These are phyloP conservation scores for Schwanniomyces polymorphus DNA, from an alignment of 805 yeast genomes.

Conservation along the genomic window DNA sequence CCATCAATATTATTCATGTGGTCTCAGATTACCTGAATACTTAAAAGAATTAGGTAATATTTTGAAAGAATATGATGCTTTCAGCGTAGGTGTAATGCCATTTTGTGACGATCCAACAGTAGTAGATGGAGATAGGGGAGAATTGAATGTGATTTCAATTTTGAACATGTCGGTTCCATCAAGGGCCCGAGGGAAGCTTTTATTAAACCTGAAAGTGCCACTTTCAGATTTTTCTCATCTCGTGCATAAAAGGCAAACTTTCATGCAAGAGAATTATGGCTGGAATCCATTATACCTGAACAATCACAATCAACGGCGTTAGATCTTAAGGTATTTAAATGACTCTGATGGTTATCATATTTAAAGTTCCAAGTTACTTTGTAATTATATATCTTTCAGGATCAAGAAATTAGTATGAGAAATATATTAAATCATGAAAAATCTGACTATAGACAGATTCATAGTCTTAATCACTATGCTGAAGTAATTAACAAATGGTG, in stretches of 20 bases:
- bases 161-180: conserved; percentile 11
- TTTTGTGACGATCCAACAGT: conserved; percentile 2
- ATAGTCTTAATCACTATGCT: too few species aligned
- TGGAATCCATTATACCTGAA: conserved; percentile 1
- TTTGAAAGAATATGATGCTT: too few species aligned
- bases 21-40: conserved; percentile 1
- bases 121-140: conserved; percentile 16
- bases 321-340: neutral
- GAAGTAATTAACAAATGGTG: too few species aligned
- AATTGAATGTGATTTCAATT: conserved; percentile 22
- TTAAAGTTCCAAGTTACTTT: neutral
- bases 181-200: neutral
- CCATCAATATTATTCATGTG: conserved; percentile 1
- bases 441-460: too few species aligned
- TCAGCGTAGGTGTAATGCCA: conserved; percentile 1
- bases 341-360: neutral
- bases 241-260: conserved; percentile 11
- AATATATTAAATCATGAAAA: too few species aligned
- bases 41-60: neutral
- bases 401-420: too few species aligned
- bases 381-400: too few species aligned
- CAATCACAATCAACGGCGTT: conserved; percentile 1
- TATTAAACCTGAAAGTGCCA: conserved; percentile 5
- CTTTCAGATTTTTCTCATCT: conserved; percentile 9
- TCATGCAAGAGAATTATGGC: neutral